phyloP scores from a whole-genome alignment of 345 rosid species.

The Brassica cretica region DNA sequence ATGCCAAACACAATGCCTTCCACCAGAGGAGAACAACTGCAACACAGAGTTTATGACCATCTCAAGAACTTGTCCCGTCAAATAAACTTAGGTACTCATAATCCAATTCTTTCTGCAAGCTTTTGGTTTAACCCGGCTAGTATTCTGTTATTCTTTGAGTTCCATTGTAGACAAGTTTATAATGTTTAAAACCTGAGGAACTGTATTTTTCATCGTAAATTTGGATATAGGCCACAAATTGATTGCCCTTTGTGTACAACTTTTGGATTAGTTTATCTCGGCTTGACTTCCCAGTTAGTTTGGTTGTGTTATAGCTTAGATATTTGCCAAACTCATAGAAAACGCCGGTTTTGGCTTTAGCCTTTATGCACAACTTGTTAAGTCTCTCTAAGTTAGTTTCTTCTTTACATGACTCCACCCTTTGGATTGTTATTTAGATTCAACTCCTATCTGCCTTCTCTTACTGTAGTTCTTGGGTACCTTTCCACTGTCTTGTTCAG shows the following conservation, averaged over 20 bases:
- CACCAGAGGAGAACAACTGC: constrained; percentile 62
- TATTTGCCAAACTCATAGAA: background rate
- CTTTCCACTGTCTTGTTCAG: constrained; percentile 44
- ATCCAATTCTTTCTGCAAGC: constrained; percentile 12
- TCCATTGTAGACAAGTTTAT: background rate
- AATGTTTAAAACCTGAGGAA: background rate
- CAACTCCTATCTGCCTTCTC: background rate
- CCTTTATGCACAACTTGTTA: background rate
- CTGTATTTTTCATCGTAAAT: background rate
- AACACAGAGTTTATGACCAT: constrained; percentile 67
- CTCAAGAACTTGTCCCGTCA: constrained; percentile 65
- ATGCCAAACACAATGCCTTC: constrained; percentile 47
- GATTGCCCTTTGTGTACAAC: background rate
- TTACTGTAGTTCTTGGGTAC: background rate
- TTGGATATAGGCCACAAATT: background rate
- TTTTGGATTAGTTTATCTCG: background rate
- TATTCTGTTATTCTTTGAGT: background rate
- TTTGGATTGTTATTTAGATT: background rate
- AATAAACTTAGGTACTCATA: constrained; percentile 60
- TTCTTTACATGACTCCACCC: background rate
- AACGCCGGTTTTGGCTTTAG: background rate
- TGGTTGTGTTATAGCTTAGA: background rate
- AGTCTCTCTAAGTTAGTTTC: background rate
- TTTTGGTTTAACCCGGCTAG: background rate
- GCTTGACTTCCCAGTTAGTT: background rate